phyloP scores from a whole-genome alignment of 108 stramenopile genomes.

The Mayamaea pseudoterrestris region DNA sequence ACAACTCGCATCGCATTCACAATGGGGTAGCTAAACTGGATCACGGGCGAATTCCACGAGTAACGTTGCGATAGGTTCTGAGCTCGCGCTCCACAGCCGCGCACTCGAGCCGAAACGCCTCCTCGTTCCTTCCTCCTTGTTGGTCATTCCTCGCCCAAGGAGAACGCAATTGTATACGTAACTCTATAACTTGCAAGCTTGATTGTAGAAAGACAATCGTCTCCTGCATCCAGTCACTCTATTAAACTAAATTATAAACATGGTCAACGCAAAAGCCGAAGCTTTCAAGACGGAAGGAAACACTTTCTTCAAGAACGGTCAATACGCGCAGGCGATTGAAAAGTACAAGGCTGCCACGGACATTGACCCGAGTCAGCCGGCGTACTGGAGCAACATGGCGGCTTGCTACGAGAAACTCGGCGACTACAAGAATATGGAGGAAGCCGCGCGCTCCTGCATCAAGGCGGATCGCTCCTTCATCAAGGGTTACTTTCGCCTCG shows the following conservation, averaged over 20 bases:
- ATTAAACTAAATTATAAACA: slow-evolving; percentile 3
- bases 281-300: slow-evolving; percentile 82
- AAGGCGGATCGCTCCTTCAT: slow-evolving; percentile 90
- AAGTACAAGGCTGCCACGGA: slow-evolving; percentile 85
- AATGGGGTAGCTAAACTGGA: no score
- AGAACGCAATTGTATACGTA: no score
- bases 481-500: slow-evolving; percentile 94
- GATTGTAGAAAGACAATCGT: no score
- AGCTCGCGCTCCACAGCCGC: no score
- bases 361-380: slow-evolving; percentile 58
- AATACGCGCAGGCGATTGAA: slow-evolving; percentile 68
- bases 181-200: no score
- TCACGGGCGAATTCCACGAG: no score
- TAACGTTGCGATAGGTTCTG: no score
- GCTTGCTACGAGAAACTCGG: slow-evolving; percentile 88
- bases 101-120: no score
- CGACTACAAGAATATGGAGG: slow-evolving; percentile 84
- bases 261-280: slow-evolving; percentile 67
- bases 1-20: no score
- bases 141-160: no score
- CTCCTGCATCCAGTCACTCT: no score
- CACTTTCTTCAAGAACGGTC: slow-evolving; percentile 75
- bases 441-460: slow-evolving; percentile 85
- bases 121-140: no score
- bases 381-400: slow-evolving; percentile 88